These are phyloP conservation scores for Seiridium cupressi DNA, from an alignment of 2,329 filamentous ascomycete genomes.

Conservation along the genomic window DNA sequence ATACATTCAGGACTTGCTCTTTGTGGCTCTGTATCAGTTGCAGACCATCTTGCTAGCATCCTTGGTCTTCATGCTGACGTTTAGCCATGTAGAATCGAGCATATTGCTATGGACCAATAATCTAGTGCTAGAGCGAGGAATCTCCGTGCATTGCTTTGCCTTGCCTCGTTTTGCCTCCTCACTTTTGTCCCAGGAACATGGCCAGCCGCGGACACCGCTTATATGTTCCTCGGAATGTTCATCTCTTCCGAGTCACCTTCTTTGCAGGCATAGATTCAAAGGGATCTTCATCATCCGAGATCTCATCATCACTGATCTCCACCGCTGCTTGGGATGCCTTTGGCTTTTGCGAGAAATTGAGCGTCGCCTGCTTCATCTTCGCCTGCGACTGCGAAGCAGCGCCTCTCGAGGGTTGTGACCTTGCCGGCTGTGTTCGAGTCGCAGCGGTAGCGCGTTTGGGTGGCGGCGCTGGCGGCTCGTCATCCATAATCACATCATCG, in stretches of 20 bases:
- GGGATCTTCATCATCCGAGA: conserved; percentile 57
- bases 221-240: neutral
- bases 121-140: too few species aligned
- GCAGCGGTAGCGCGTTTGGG: conserved; percentile 26
- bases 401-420: conserved; percentile 30
- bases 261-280: conserved; percentile 53
- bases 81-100: too few species aligned
- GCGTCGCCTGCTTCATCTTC: conserved; percentile 43
- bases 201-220: too few species aligned
- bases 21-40: too few species aligned
- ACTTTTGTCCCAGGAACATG: too few species aligned
- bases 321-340: conserved; percentile 48
- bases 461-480: conserved; percentile 33
- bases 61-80: too few species aligned
- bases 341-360: conserved; percentile 47
- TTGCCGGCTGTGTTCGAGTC: conserved; percentile 31
- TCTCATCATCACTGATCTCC: conserved; percentile 65
- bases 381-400: conserved; percentile 20
- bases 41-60: too few species aligned
- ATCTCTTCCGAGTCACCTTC: conserved; percentile 17
- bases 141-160: too few species aligned
- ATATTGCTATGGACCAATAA: too few species aligned
- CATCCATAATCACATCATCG: conserved; percentile 53
- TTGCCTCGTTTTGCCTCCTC: too few species aligned
- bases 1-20: too few species aligned